Conservation (phyloP, 441 rosid species). For the Arabidopsis hybrid region DNA sequence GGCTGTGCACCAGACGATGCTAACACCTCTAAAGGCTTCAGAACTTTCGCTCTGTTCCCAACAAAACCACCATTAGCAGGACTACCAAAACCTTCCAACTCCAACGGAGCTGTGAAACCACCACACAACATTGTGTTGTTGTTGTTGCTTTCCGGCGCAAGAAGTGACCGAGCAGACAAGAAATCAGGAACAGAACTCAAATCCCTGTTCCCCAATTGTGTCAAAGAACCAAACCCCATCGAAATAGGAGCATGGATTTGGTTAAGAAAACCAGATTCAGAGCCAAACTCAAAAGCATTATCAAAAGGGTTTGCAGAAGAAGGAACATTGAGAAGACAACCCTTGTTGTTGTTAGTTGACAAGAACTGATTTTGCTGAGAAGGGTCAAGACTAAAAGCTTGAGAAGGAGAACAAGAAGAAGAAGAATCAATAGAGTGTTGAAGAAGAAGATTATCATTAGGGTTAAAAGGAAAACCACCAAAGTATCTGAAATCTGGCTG, state of each 20-base stretch:
- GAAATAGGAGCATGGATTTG: slow-evolving; percentile 56
- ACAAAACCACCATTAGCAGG: slow-evolving; percentile 49
- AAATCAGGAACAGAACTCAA: slow-evolving; percentile 54
- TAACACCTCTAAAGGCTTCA: slow-evolving; percentile 61
- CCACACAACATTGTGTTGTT: slow-evolving; percentile 42
- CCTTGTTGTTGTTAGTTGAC: slow-evolving; percentile 42
- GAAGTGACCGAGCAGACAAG: slow-evolving; percentile 48
- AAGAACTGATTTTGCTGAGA: slow-evolving; percentile 45
- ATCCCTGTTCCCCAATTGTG: slow-evolving; percentile 53
- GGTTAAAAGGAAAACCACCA: slow-evolving; percentile 50
- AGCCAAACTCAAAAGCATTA: slow-evolving; percentile 62
- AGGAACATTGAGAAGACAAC: slow-evolving; percentile 58
- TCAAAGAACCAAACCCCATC: slow-evolving; percentile 51
- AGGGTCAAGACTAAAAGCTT: slow-evolving; percentile 61
- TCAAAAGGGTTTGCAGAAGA: slow-evolving; percentile 61
- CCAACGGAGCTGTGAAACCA: slow-evolving; percentile 43
- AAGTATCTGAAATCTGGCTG: slow-evolving; percentile 60
- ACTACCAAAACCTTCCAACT: slow-evolving; percentile 62
- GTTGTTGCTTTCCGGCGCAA: slow-evolving; percentile 44
- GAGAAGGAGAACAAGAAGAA: slow-evolving; percentile 74
- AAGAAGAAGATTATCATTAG: slow-evolving; percentile 57
- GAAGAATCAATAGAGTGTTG: slow-evolving; percentile 69
- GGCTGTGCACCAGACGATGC: slow-evolving; percentile 64
- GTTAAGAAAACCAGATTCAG: slow-evolving; percentile 55
- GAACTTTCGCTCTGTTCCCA: slow-evolving; percentile 49